phyloP scores from a whole-genome alignment of 2,329 filamentous ascomycete genomes.

The Penicillium griseofulvum region DNA sequence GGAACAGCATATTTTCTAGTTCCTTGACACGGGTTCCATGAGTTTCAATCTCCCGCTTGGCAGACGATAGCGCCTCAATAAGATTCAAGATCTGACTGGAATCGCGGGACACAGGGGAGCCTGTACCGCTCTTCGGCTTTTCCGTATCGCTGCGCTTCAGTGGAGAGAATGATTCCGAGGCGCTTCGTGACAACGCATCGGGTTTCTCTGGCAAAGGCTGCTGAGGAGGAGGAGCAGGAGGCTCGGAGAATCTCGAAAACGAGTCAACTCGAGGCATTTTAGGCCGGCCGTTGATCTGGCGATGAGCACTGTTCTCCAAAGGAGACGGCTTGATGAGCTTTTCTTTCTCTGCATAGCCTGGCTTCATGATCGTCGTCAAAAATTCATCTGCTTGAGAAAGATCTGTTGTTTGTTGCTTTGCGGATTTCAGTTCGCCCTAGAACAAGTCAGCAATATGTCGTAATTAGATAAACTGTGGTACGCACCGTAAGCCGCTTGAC shows the following conservation, averaged over 20 bases:
- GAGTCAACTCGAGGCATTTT: constrained; percentile 64
- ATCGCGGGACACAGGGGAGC: constrained; percentile 52
- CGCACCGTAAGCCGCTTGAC: constrained; percentile 78
- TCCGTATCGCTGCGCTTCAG: constrained; percentile 76
- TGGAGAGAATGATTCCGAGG: constrained; percentile 49
- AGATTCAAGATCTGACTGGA: constrained; percentile 77
- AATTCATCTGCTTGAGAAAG: constrained; percentile 79
- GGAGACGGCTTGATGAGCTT: constrained; percentile 46
- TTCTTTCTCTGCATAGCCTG: constrained; percentile 60
- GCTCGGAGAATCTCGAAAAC: constrained; percentile 85
- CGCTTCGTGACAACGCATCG: constrained; percentile 56
- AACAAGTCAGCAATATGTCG: constrained; percentile 25
- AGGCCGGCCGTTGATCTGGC: constrained; percentile 47
- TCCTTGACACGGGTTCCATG: constrained; percentile 77
- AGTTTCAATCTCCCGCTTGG: constrained; percentile 83
- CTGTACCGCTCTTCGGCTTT: constrained; percentile 57
- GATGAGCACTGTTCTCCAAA: constrained; percentile 44
- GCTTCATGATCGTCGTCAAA: constrained; percentile 70
- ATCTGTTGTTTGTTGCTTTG: constrained; percentile 83
- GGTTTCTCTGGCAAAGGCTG: constrained; percentile 93
- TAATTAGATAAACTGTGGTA: not conserved
- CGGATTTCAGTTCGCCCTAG: constrained; percentile 85
- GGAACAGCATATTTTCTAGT: constrained; percentile 72
- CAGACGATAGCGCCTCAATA: constrained; percentile 77
- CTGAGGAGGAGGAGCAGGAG: constrained; percentile 87